phyloP scores from a whole-genome alignment of 768 basidiomycete genomes.

The Hypholoma fasciculare region DNA sequence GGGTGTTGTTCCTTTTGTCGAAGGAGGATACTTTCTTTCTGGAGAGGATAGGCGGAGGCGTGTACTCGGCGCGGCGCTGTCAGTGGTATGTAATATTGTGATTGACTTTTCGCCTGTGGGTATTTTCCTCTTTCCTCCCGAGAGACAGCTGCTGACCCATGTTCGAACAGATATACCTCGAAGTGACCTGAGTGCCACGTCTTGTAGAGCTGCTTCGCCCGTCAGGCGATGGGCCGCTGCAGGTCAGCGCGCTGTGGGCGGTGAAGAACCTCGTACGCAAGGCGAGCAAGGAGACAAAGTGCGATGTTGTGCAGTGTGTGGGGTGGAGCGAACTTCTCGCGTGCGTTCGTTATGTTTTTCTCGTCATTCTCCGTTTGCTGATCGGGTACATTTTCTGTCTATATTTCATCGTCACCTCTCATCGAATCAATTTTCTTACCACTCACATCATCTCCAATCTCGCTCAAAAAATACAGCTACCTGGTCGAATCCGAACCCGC shows the following conservation, averaged over 20 bases:
- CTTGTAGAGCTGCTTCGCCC: slow-evolving; percentile 58
- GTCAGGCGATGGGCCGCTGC: slow-evolving; percentile 52
- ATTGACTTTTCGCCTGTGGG: slow-evolving; percentile 87
- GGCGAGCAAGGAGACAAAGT: slow-evolving; percentile 59
- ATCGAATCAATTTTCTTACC: too few species aligned
- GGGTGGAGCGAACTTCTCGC: slow-evolving; percentile 61
- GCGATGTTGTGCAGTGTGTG: slow-evolving; percentile 63
- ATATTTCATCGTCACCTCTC: too few species aligned
- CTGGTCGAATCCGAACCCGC: slow-evolving; percentile 51
- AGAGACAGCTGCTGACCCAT: too few species aligned
- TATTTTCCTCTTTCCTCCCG: too few species aligned
- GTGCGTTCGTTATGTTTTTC: slow-evolving; percentile 35
- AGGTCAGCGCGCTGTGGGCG: slow-evolving; percentile 80
- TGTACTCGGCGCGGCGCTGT: slow-evolving; percentile 69
- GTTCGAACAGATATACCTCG: slow-evolving; percentile 54
- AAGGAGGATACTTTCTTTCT: background rate
- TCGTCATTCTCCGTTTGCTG: too few species aligned
- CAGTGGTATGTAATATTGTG: slow-evolving; percentile 83
- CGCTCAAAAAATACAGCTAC: slow-evolving; percentile 36
- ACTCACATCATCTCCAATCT: too few species aligned
- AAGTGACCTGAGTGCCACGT: slow-evolving; percentile 64
- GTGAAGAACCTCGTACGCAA: slow-evolving; percentile 79
- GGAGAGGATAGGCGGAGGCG: slow-evolving; percentile 65
- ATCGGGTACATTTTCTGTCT: too few species aligned
- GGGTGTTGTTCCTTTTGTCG: too few species aligned